Evolutionary conservation across 1,284 basidiomycete genomes (phyloP), one percentile per base, ranked within the genome.

Genomic region (Puccinia horiana): DNA sequence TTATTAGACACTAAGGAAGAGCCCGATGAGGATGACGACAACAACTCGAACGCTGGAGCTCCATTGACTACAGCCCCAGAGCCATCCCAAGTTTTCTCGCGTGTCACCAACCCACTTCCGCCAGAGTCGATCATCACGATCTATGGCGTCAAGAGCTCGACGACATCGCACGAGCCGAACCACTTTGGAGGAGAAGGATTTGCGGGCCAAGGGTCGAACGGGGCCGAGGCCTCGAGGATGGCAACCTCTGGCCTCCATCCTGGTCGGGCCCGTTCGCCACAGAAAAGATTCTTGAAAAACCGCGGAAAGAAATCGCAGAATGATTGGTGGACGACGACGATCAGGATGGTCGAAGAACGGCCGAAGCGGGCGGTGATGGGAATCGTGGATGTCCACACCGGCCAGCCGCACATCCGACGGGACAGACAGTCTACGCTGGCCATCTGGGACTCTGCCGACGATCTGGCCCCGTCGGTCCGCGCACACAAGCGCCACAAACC

Each of bases 201-300:
- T 42, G 47, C 56, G 4, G 74, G 74, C 26, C 49, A 58, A 40
- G 40, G 40, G 18, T 23, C 18, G 56, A 56, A 29, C 29, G 67
- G 78, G 47, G 26, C n/a, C 8, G 56, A 58, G 42, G 56, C 63
- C 11, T 54, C 35, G 18, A 44, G 69, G 40, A 29, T 47, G 32
- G 67, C 23, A 56, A 44, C 37, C 37, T 80, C 77, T 49, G 84
- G 67, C 84, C 84, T 81, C 65, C 84, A 23, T 84, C 85, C 26
- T 84, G 85, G 73, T 84, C 86, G 47, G 83, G 83, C 78, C 73
- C 70, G 23, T 74, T 84, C 70, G 85, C 86, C 26, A 84, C 85
- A 78, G 83, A 85, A 14, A 82, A 81, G 12, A 54, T 54, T 14
- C 52, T 81, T 32, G 32, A 74, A 54, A 82, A 61, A 14, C 67